phyloP scores from a whole-genome alignment of 2,329 filamentous ascomycete species.

The Phyllosticta citribraziliensis region DNA sequence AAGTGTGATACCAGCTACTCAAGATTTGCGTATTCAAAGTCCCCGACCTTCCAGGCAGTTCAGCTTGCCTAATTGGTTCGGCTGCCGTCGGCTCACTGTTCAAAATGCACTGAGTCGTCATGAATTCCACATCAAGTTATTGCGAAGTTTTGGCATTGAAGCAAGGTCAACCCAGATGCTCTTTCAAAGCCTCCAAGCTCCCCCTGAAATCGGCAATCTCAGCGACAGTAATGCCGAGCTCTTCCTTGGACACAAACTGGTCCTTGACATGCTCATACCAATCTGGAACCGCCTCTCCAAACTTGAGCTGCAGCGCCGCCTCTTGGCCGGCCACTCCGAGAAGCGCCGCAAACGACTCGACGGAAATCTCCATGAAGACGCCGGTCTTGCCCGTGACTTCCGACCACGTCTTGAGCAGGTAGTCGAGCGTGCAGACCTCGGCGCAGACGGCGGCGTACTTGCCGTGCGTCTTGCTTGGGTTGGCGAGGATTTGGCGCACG shows the following conservation, averaged over 20 bases:
- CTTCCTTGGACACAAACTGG: constrained; percentile 17
- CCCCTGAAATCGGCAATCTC: constrained; percentile 19
- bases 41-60: too few relatives aligned
- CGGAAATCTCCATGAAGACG: constrained; percentile 16
- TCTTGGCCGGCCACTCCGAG: constrained; percentile 19
- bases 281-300: constrained; percentile 19
- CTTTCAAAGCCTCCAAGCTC: constrained; percentile 14
- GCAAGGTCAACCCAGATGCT: not conserved
- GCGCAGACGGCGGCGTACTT: constrained; percentile 20
- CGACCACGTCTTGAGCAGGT: constrained; percentile 20
- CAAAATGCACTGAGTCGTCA: too few relatives aligned
- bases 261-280: constrained; percentile 17
- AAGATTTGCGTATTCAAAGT: too few relatives aligned
- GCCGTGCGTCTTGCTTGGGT: constrained; percentile 14
- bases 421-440: constrained; percentile 19
- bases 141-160: not conserved
- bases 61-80: too few relatives aligned
- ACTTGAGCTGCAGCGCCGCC: constrained; percentile 19
- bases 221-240: constrained; percentile 17
- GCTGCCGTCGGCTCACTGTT: too few relatives aligned
- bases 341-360: constrained; percentile 15
- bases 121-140: not conserved
- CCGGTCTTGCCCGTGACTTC: constrained; percentile 21
- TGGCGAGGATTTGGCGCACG: constrained; percentile 19
- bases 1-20: too few relatives aligned